phyloP scores from a whole-genome alignment of 2,329 filamentous ascomycete genomes.

The Zasmidium cellare region DNA sequence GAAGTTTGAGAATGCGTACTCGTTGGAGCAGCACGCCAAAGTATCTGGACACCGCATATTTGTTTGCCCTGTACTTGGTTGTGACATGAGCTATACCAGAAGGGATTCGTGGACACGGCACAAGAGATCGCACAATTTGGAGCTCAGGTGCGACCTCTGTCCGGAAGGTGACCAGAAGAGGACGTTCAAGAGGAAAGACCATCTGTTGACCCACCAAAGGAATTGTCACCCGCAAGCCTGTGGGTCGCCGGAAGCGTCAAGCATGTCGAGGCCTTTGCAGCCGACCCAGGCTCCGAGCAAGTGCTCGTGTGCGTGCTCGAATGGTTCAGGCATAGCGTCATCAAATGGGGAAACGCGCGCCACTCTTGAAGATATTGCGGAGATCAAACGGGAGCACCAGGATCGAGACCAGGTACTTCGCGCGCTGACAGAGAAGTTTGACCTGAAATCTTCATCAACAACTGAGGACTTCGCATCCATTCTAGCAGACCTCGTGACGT shows the following conservation, averaged over 20 bases:
- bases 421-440: background rate
- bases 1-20: conserved; percentile 4
- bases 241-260: background rate
- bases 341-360: background rate
- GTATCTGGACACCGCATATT: conserved; percentile 9
- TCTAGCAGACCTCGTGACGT: background rate
- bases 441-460: background rate
- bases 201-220: conserved; percentile 12
- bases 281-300: background rate
- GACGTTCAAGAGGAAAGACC: conserved; percentile 18
- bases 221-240: conserved; percentile 5
- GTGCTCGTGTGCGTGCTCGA: background rate
- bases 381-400: background rate
- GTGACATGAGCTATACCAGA: conserved; percentile 11
- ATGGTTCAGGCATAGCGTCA: background rate
- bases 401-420: background rate
- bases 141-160: conserved; percentile 5
- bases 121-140: conserved; percentile 4
- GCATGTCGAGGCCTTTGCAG: background rate
- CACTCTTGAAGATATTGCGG: background rate
- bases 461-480: background rate
- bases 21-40: conserved; percentile 17
- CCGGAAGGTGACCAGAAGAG: background rate
- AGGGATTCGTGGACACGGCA: conserved; percentile 12
- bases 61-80: conserved; percentile 7